A percentile compares a stretch with the other conserved stretches of the same genome.
These are phyloP conservation scores for Entophlyctis helioformis DNA, from an alignment of 192 early-diverging fungal genomes.

Conservation along the genomic window DNA sequence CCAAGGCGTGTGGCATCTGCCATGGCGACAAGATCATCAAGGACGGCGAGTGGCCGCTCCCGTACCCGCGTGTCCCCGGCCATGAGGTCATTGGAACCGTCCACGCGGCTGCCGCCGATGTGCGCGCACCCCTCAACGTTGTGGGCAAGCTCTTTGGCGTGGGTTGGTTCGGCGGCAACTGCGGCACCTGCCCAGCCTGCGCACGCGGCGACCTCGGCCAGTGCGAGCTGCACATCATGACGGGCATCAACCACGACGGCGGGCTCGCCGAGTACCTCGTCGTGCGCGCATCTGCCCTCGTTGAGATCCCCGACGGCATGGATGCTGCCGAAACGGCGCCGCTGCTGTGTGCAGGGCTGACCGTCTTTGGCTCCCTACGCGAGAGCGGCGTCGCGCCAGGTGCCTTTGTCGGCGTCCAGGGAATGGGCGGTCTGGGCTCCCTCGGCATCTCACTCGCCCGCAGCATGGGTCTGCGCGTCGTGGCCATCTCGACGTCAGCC, in stretches of 20 bases:
- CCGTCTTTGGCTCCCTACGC: conserved; percentile 60
- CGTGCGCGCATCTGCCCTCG: conserved; percentile 18
- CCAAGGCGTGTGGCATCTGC: conserved; percentile 28
- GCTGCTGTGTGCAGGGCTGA: conserved; percentile 71
- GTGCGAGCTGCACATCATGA: conserved; percentile 36
- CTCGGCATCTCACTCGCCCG: conserved; percentile 30
- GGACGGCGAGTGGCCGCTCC: conserved; percentile 12
- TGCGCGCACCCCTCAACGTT: conserved; percentile 28
- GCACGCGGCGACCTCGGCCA: conserved; percentile 25
- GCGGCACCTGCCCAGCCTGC: conserved; percentile 45
- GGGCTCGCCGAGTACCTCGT: conserved; percentile 54
- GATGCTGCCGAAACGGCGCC: conserved; percentile 50
- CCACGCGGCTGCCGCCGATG: conserved; percentile 43
- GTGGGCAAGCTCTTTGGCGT: conserved; percentile 55
- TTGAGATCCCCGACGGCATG: conserved; percentile 56
- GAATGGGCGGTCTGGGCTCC: conserved; percentile 70
- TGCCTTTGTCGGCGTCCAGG: conserved; percentile 56
- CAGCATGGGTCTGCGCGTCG: conserved; percentile 10
- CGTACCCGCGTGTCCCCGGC: conserved; percentile 40
- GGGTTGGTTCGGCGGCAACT: conserved; percentile 52
- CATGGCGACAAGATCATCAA: conserved; percentile 2
- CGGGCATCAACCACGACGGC: conserved; percentile 37
- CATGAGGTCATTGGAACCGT: conserved; percentile 62
- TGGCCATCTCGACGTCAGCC: conserved; percentile 10
- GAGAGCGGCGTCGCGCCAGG: conserved; percentile 41